Percentiles rank a stretch among this genome's conserved stretches.
Conservation (phyloP, 331 rosid genomes). For the Telfairia occidentalis region DNA sequence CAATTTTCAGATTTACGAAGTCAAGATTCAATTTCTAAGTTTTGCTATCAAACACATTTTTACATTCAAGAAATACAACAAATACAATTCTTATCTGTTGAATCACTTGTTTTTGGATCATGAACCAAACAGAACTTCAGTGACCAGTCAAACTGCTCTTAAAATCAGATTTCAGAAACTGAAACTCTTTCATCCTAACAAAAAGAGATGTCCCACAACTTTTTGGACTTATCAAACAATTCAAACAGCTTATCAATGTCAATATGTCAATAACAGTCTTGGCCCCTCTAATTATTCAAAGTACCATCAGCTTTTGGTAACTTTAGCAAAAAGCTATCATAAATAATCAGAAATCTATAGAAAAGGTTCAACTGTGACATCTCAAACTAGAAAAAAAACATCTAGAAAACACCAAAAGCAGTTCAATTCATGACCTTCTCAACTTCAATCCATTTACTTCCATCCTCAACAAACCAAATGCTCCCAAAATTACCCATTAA, state of each 20-base stretch:
- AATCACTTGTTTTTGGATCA: not conserved
- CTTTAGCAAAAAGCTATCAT: not conserved
- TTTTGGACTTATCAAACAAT: not conserved
- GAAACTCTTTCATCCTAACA: constrained; percentile 1
- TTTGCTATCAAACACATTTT: not conserved
- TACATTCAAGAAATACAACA: not conserved
- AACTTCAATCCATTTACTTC: not conserved
- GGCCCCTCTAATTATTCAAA: not conserved
- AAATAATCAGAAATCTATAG: not conserved
- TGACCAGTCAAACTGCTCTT: not conserved
- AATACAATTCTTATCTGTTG: not conserved
- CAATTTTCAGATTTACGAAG: not conserved
- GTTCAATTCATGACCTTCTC: not conserved
- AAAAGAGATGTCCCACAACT: not conserved
- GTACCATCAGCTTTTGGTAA: not conserved
- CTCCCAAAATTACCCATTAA: not conserved
- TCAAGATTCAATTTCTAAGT: not conserved
- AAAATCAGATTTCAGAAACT: not conserved
- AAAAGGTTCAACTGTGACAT: not conserved
- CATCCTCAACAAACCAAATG: not conserved
- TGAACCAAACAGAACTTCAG: not conserved
- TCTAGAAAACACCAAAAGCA: not conserved
- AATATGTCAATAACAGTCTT: not conserved
- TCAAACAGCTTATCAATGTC: not conserved
- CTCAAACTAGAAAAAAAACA: not conserved